Evolutionary conservation across 306 rosid species (phyloP).

Genomic region (Prinsepia uniflora): DNA sequence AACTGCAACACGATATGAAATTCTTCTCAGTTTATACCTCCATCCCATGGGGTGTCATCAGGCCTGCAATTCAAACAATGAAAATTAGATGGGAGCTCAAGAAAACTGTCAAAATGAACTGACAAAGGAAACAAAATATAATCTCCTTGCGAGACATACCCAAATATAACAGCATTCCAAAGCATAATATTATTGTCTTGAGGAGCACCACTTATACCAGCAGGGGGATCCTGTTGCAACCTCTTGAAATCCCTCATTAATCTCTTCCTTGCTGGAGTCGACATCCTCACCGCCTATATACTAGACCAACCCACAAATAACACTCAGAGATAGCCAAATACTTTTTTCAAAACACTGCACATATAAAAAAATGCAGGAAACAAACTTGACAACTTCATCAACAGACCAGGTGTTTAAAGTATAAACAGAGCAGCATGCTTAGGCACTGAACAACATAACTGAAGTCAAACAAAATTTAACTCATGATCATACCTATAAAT

Average conservation of each 20-base stretch:
- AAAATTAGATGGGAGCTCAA: slow-evolving; percentile 13
- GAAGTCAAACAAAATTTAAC: not conserved
- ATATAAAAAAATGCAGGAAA: not conserved
- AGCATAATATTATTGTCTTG: slow-evolving; percentile 92
- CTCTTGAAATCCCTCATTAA: slow-evolving; percentile 94
- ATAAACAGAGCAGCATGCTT: not conserved
- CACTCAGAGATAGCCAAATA: slow-evolving; percentile 10
- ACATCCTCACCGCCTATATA: slow-evolving; percentile 74
- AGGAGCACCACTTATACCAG: slow-evolving; percentile 95
- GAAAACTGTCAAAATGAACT: not conserved
- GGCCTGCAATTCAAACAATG: slow-evolving; percentile 58
- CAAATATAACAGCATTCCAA: slow-evolving; percentile 98
- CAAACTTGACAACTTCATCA: not conserved
- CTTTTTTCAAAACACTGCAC: not conserved
- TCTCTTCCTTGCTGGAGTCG: slow-evolving; percentile 90
- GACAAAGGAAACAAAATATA: not conserved
- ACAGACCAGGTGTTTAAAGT: not conserved
- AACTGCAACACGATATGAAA: slow-evolving; percentile 11
- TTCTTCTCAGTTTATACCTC: slow-evolving; percentile 51
- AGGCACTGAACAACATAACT: not conserved
- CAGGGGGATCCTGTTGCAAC: slow-evolving; percentile 93
- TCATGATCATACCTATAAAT: not conserved
- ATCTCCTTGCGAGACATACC: slow-evolving; percentile 46
- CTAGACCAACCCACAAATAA: slow-evolving; percentile 14
- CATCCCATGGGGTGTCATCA: slow-evolving; percentile 98